Evolutionary conservation across 2,329 filamentous ascomycete genomes (phyloP), one percentile per base, ranked within the genome.

Genomic region (Stachybotrys echinatus): DNA sequence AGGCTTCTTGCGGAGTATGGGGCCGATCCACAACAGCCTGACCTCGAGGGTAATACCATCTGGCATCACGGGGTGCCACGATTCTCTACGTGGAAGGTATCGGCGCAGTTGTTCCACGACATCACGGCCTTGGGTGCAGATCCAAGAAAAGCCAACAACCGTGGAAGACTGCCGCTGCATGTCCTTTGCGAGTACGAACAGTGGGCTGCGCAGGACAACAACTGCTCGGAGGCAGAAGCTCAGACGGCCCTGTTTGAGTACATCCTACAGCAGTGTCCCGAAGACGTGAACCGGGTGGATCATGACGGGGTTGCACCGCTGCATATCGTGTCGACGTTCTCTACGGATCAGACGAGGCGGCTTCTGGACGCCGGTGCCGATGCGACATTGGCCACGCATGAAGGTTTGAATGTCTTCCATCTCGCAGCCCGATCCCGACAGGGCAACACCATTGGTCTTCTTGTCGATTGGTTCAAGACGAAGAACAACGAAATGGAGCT

Each of bases 281-380:
- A 42, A 19, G 31, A 44, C 6, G 18, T 52, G n/a, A 39, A 49
- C n/a, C 23, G 27, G 12, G 19, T 21, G 18, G 50, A 52, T 34
- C 22, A 47, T n/a, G 51, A 62, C 6, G 53, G 57, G 2, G 19
- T 54, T 6, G 54, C 54, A 2, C 57, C 63, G 3, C 50, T 69
- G 10, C 61, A 65, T 40, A 6, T 57, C 10, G 60, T 61, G 2
- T 54, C 48, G 6, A 52, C 53, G 14, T 40, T 55, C 3, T 64
- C 59, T 5, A 56, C 60, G 45, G 20, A 42, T 6, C 43, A 52
- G 19, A 50, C 65, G 3, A 56, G 55, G 17, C 49, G 52, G n/a
- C 57, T 74, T 4, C 56, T 74, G 5, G 55, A 60, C 12, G 61
- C 62, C 21, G 67, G 71, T 5, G 69, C 69, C 1, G 58, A 73